Evolutionary conservation across 495 filamentous ascomycete species (phyloP).

Genomic region (Xylaria longipes): DNA sequence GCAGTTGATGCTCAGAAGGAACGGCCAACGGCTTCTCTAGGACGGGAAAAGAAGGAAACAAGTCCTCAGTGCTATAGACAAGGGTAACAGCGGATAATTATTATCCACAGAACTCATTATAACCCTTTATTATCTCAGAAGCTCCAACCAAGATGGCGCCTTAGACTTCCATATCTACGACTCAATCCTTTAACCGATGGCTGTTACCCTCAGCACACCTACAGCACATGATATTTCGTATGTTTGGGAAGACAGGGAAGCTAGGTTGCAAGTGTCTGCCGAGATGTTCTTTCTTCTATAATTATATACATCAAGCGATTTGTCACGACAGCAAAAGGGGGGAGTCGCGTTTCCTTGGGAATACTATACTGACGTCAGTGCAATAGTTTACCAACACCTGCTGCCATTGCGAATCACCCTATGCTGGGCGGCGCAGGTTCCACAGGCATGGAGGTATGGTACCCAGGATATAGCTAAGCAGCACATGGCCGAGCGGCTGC

Average conservation of each 20-base stretch:
- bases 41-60: not conserved
- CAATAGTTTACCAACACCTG: not conserved
- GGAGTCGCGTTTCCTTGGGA: not conserved
- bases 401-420: not conserved
- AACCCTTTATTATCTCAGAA: not conserved
- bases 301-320: not conserved
- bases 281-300: not conserved
- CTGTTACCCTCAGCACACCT: not conserved
- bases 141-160: not conserved
- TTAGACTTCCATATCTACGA: not conserved
- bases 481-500: not conserved
- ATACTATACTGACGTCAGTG: not conserved
- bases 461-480: not conserved
- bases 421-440: not conserved
- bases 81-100: not conserved
- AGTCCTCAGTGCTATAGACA: not conserved
- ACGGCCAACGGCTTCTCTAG: slow-evolving; percentile 1
- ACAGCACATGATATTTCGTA: not conserved
- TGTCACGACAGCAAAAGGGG: not conserved
- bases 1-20: not conserved
- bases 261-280: not conserved
- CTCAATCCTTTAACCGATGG: not conserved
- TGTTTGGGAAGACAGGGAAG: not conserved
- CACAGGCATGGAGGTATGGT: not conserved
- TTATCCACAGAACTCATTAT: not conserved